Evolutionary conservation across 805 yeast species (phyloP).

Genomic region (Tetrapisispora arboricola): DNA sequence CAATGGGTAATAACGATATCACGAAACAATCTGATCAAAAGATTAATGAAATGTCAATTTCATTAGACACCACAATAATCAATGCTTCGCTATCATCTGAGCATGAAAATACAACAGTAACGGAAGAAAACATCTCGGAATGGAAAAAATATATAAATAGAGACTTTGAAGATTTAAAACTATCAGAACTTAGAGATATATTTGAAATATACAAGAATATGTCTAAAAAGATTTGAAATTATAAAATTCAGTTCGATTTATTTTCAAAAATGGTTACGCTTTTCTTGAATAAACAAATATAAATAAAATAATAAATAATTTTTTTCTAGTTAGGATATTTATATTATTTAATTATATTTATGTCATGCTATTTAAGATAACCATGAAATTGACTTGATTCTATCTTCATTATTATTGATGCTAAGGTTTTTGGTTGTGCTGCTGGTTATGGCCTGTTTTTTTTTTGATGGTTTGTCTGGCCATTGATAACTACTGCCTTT

Average conservation of each 20-base stretch:
- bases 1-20: conserved; percentile 6
- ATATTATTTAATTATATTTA: neutral
- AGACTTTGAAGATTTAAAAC: conserved; percentile 24
- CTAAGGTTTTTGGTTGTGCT: neutral
- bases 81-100: neutral
- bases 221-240: neutral
- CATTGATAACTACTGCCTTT: neutral
- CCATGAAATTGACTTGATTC: neutral
- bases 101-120: neutral
- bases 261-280: no score
- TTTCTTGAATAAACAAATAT: no score
- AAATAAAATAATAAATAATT: no score
- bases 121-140: neutral
- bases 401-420: neutral
- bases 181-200: conserved; percentile 20
- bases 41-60: neutral
- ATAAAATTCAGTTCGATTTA: no score
- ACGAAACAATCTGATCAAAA: conserved; percentile 2
- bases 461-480: conserved; percentile 2
- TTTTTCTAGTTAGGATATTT: no score
- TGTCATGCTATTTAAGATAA: neutral
- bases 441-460: neutral
- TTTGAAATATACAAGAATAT: conserved; percentile 25
- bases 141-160: conserved; percentile 17
- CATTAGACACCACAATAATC: neutral